Base-by-base conservation (phyloP, 768 basidiomycete species). In the Chalciporus pseudorubinellus region DNA sequence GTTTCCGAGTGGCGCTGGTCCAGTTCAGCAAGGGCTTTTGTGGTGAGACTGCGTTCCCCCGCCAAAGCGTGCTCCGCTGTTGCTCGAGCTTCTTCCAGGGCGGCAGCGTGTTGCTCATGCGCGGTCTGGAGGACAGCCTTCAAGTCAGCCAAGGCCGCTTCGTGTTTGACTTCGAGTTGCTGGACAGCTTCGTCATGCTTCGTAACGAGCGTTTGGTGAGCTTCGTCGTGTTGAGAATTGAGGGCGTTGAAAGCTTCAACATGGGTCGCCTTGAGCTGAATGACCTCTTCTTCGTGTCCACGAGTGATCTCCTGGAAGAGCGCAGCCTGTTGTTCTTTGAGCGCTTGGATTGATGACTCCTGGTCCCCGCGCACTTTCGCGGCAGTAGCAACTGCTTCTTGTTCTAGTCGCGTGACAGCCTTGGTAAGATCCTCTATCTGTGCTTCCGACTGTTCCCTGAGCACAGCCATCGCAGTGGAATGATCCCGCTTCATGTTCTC, bases 381-480 rank as follows among this genome's bases (percentile, higher is more conserved):
- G 51, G 69, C 64, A 31, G 76, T 63, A 3, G 69, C 62, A 21
- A 67, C 64, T 61, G 69, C 50, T 78, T 78, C 44, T 77, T 75
- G 66, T 77, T 77, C 61, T 71, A 74, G 77, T 78, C 48, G 79
- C 65, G 28, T 84, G 47, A 19, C 72, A 44, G 22, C 76, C 75
- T 51, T 84, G 72, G 61, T 89, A 81, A 87, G 73, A 38, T 79
- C 78, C 59, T 87, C 83, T 42, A 83, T 67, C 59, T 82, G 80
- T 6, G 76, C 67, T 48, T 71, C 67, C 39, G 65, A 70, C 56
- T 70, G 65, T 44, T 68, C 63, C 44, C 57, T 68, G 44, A 64
- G 45, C 31, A 65, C 48, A 5, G 66, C 68, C 45, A 71, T 44
- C 18, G 66, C 59, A 19, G 64, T 64, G 5, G 67, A 40, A 40